Percentiles rank a stretch among this genome's conserved stretches.
phyloP scores from a whole-genome alignment of 78 protist species.

The Cavenderia fasciculata region DNA sequence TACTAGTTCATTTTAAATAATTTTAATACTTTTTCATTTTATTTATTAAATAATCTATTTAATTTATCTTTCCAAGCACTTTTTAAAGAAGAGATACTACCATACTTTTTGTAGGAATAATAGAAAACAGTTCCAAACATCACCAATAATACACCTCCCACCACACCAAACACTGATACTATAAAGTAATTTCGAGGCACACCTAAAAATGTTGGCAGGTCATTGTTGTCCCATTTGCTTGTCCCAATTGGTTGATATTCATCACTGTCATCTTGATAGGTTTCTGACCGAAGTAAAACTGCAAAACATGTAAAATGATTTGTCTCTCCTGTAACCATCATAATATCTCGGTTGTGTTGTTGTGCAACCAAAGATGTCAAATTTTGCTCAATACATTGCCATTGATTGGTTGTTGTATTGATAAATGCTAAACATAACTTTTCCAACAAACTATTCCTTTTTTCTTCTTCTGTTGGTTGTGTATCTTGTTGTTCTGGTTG shows the following conservation, averaged over 20 bases:
- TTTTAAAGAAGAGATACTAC: too few species aligned
- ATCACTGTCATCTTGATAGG: neutral
- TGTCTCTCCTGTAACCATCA: neutral
- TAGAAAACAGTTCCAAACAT: neutral
- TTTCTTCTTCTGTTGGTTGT: too few species aligned
- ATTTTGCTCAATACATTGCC: conserved; percentile 10
- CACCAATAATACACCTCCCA: neutral
- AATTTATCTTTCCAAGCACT: too few species aligned
- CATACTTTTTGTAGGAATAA: conserved; percentile 21
- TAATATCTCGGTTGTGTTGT: neutral
- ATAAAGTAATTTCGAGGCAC: neutral
- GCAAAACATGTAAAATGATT: conserved; percentile 41
- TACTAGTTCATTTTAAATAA: too few species aligned
- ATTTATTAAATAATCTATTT: too few species aligned
- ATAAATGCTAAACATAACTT: conserved; percentile 29
- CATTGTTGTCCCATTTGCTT: neutral
- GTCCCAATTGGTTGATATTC: neutral
- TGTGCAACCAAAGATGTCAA: neutral
- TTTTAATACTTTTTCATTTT: too few species aligned
- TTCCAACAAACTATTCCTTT: too few species aligned
- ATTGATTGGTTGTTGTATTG: neutral
- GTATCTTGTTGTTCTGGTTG: too few species aligned
- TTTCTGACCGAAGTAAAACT: neutral
- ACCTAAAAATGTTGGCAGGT: neutral
- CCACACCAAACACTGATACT: neutral